A percentile compares a stretch with the other conserved stretches of the same genome.
Evolutionary conservation across 768 basidiomycete genomes (phyloP).

Genomic region (Leccinum imitatum): DNA sequence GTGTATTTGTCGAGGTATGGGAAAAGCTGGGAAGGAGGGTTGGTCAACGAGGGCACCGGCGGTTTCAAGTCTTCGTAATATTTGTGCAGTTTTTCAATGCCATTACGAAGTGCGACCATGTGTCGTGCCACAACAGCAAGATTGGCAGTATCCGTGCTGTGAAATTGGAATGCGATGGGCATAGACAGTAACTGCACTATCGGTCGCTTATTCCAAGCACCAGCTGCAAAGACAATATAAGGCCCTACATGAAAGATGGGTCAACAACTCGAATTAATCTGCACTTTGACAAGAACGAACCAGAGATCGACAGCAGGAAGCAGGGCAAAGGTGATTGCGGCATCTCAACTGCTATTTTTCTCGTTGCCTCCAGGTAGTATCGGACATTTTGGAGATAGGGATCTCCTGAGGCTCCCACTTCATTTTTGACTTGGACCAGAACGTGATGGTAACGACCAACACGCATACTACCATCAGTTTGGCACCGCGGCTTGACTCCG

Average conservation of each 20-base stretch:
- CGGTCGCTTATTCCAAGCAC: constrained; percentile 24
- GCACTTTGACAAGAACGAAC: not conserved
- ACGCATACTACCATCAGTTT: not conserved
- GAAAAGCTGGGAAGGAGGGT: not conserved
- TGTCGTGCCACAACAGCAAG: not conserved
- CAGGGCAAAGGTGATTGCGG: not conserved
- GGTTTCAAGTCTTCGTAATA: constrained; percentile 20
- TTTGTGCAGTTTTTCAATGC: constrained; percentile 3
- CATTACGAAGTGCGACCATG: not conserved
- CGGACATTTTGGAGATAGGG: constrained; percentile 25
- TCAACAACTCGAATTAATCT: not conserved
- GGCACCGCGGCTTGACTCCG: too few species aligned
- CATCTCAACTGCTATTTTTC: constrained; percentile 2
- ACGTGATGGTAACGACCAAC: not conserved
- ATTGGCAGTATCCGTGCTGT: constrained; percentile 5
- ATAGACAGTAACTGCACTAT: not conserved
- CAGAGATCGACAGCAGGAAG: too few species aligned
- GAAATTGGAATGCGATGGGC: constrained; percentile 18
- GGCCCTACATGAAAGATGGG: constrained; percentile 18
- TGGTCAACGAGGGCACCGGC: not conserved
- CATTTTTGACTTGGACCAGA: constrained; percentile 24
- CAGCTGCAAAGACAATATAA: constrained; percentile 29
- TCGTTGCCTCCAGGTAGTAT: constrained; percentile 23
- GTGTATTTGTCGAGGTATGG: constrained; percentile 8
- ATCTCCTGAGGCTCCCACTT: constrained; percentile 22